Percentiles rank a stretch among this genome's conserved stretches.
Evolutionary conservation across 176 grass and related monocot species (phyloP).

Genomic region (Cenchrus purpureus): DNA sequence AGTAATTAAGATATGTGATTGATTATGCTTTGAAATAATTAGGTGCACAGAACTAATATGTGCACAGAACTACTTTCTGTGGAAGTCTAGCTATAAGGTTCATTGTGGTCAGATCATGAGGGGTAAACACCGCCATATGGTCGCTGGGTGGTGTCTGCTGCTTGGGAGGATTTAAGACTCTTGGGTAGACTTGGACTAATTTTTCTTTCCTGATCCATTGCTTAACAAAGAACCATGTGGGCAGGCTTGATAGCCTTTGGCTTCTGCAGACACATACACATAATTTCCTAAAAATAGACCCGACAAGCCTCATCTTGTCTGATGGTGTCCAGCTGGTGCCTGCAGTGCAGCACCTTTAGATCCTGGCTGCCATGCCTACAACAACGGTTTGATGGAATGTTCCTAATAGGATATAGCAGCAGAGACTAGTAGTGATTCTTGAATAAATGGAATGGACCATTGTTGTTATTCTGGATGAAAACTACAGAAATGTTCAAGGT

Average conservation of each 20-base stretch:
- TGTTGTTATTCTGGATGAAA: conserved; percentile 10
- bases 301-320: not conserved
- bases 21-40: not conserved
- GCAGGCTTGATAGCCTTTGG: not conserved
- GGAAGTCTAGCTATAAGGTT: conserved; percentile 2
- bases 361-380: not conserved
- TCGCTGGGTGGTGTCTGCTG: not conserved
- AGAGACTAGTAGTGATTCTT: not conserved
- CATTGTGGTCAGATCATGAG: not conserved
- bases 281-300: not conserved
- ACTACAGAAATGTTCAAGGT: conserved; percentile 9
- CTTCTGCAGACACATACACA: not conserved
- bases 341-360: not conserved
- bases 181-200: not conserved
- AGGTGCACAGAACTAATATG: not conserved
- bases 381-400: not conserved
- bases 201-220: not conserved
- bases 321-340: not conserved
- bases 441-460: not conserved
- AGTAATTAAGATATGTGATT: not conserved
- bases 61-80: not conserved
- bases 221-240: not conserved
- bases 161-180: not conserved
- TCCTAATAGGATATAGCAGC: not conserved
- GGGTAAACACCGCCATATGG: not conserved